Evolutionary conservation across 2,329 filamentous ascomycete species (phyloP), one percentile per base, ranked within the genome.

Genomic region (Bipolaris cookei): DNA sequence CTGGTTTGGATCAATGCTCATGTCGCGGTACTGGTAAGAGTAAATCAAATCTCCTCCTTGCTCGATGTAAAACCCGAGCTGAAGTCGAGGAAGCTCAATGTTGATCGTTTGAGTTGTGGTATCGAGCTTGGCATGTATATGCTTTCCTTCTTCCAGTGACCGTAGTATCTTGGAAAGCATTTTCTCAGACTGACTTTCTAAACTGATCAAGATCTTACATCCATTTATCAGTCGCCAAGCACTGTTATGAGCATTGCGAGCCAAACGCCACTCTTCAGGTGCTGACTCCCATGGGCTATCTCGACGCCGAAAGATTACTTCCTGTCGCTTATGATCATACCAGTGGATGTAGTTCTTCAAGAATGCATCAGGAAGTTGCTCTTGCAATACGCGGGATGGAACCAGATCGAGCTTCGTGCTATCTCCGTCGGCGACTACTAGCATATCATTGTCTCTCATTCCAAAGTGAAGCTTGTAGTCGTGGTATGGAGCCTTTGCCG

Each of bases 391-490:
- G 4, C 58, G 34, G 0, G 60, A 50, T 0, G 81, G 79, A 0
- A 83, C 21, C 0, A 82, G 59, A 13, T 74, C 71, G 2, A 65
- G 55, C 6, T 59, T 58, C 3, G 16, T 20, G 1, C 20, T 43
- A 3, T 51, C 25, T 8, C 43, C 14, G 1, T 54, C n/a, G 1
- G 72, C 68, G 0, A 66, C 45, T 1, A 77, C 25, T 3, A 72
- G 50, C 57, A 76, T 61, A 7, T 74, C 64, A 1, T 20, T 2
- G 0, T 37, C 46, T 2, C 52, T 18, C 68, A 72, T 65, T 11
- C 71, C 75, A 32, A 84, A 77, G 30, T 76, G 70, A 0, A 84
- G 43, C 14, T 65, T 46, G 37, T 69, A 51, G 4, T 49, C 51
- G 3, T 53, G 53, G 34, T 64, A 64, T 3, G 34, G 42, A 0